Base-by-base conservation (phyloP, 371 early-diverging fungal species). In the Apophysomyces sp. region DNA sequence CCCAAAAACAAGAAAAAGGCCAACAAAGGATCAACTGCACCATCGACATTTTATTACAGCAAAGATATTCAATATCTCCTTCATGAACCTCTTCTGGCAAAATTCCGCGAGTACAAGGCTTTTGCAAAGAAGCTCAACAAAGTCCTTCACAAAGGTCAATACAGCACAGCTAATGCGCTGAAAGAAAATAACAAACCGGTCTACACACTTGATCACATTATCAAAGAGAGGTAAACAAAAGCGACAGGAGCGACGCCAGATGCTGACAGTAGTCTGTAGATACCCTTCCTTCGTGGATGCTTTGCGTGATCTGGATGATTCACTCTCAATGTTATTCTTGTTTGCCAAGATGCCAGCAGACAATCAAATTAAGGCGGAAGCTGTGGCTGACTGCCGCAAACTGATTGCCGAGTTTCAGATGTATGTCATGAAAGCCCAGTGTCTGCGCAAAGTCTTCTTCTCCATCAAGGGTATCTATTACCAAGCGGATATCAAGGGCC, bases 391-490 rank as follows among this genome's bases (percentile, higher is more conserved):
- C 56, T 95, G 95, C 75, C 92, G 89, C 65, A 83, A 90, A 9
- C 69, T 98, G 66, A 81, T 88, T 36, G 83, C 87, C 26, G 98
- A 98, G 77, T 98, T 97, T 80, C 92, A 92, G 77, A 90, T 91
- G 66, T 97, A 94, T 68, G 87, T 97, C 15, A 84, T 95, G 71
- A 80, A 86, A 31, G 81, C 92, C 32, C 83, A 86, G 57, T 77
- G 87, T 66, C 76, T 98, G 67, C 86, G 91, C 52, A 94, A 94
- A 72, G 90, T 89, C 15, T 98, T 98, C 74, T 81, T 97, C 65
- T 94, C 94, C 15, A 95, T 98, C 88, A 98, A 98, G 85, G 99
- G 99, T 57, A 95, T 97, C 71, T 98, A 98, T 82, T 97, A 96
- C 75, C 97, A 97, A 83, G 97, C 93, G 16, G 95, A 95, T 58